Evolutionary conservation across 768 basidiomycete species (phyloP), one percentile per base, ranked within the genome.

Genomic region (Collybiopsis luxurians): DNA sequence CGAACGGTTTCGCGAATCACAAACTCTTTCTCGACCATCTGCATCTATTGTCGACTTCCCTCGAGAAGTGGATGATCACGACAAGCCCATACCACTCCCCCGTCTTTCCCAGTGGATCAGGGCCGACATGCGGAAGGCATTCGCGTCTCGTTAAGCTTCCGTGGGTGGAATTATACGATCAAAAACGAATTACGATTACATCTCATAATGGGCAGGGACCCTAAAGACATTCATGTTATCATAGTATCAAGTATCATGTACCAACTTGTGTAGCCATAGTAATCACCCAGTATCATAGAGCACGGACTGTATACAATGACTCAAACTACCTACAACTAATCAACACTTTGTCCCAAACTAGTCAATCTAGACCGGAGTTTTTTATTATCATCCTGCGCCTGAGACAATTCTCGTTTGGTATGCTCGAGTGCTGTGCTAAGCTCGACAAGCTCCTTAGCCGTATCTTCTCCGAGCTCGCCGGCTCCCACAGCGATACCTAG

Each of bases 401-500:
- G 68, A 1, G 71, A 67, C 19, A 90, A 67, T 27, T 79, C 77
- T n/a, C 60, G 60, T 57, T 71, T 73, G 11, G 71, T 71, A 17
- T 74, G 67, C 60, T 74, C 75, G 2, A 91, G 74, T 59, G 83
- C 74, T 56, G 69, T 67, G 59, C 75, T 76, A 0, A 79, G 79
- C 24, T 79, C 73, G 31, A 71, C 74, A 1, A 90, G 75, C 24
- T 78, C 74, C 58, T 80, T 75, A 4, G 70, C 67, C 1, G 71
- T 69, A 44, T 81, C 77, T 65, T 89, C 89, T 58, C 81, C 79
- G 3, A 91, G 58, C 64, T 91, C 89, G 12, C 84, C 87, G 1
- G 87, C 84, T 12, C 89, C 87, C 42, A 92, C 82, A 2, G 90
- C 83, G 34, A 93, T 81, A 42, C 89, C 90, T 90, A 60, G 51